Percentiles rank a stretch among this genome's conserved stretches.
Conservation (phyloP, 2,329 filamentous ascomycete genomes). For the Cercospora citrullina region DNA sequence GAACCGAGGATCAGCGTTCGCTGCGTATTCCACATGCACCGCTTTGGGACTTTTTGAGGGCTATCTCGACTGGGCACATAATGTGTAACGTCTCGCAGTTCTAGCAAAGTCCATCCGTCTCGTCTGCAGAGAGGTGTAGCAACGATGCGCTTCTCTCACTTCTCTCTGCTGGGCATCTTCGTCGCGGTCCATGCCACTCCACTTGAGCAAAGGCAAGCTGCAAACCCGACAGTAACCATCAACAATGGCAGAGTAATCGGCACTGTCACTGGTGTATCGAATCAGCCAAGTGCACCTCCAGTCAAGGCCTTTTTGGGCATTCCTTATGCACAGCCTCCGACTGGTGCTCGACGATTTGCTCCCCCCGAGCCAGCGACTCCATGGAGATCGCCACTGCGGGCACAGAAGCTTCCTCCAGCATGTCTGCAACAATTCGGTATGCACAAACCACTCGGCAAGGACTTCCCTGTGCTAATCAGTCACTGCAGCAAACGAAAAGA, state of each 20-base stretch:
- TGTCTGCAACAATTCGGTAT: conserved; percentile 29
- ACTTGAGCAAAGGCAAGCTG: conserved; percentile 1
- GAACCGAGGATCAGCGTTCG: not conserved
- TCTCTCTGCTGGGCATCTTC: conserved; percentile 1
- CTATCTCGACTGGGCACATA: not conserved
- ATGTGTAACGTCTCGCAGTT: not conserved
- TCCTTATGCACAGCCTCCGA: conserved; percentile 25
- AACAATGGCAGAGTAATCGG: conserved; percentile 24
- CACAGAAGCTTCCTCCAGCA: conserved; percentile 20
- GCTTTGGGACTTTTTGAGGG: not conserved
- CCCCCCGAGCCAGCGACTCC: conserved; percentile 20
- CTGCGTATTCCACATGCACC: not conserved
- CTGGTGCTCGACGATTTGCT: conserved; percentile 23
- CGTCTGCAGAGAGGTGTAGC: not conserved
- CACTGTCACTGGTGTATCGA: conserved; percentile 23
- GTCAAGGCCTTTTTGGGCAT: conserved; percentile 27
- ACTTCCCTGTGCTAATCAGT: not conserved
- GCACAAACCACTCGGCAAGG: not conserved
- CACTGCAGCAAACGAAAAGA: conserved; percentile 9
- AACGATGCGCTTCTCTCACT: conserved; percentile 7
- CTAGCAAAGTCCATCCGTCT: not conserved
- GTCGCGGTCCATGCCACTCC: not conserved
- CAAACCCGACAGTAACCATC: conserved; percentile 25
- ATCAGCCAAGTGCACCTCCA: conserved; percentile 21
- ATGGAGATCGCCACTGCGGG: conserved; percentile 18